Evolutionary conservation across 2,329 filamentous ascomycete species (phyloP), one percentile per base, ranked within the genome.

Genomic region (Colletotrichum cuscutae): DNA sequence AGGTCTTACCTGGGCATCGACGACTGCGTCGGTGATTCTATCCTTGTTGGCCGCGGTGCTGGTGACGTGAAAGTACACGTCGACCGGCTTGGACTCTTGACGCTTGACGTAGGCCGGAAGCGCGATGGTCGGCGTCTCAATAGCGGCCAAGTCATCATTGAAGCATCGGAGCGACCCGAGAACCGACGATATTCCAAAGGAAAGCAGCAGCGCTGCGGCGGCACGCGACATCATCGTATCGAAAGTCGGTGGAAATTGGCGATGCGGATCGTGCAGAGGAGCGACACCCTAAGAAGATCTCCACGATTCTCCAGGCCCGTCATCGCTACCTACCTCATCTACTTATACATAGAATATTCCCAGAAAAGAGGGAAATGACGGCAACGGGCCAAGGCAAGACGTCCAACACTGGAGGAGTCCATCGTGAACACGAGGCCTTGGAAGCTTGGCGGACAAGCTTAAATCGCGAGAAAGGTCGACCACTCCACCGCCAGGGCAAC

Each of bases 51-150:
- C 86, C n/a, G 77, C 76, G 3, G 60, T 82, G 53, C 82, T 92
- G 59, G 85, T 91, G 81, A 86, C 86, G 2, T 90, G 83, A 80
- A 86, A 86, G 64, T 85, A 86, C 3, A 82, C 85, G 8, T 75
- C 78, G 0, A 76, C 77, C 30, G 77, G 80, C 30, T 64, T 72
- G 1, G 54, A 24, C n/a, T 72, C 70, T 26, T 70, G 58, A 1
- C 70, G 65, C 66, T 70, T 72, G 1, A 64, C 65, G 4, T 70
- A 61, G 1, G 46, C 19, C 2, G 69, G 65, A 3, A 72, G 19
- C 4, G 53, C 12, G 15, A 30, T 26, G 13, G 12, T 24, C n/a
- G 70, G 70, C 3, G 52, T 30, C 59, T 69, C 60, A 2, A 30
- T 12, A 3, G 60, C 54, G 24, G 56, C 46, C 0, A 64, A 15